Percentiles rank a stretch among this genome's conserved stretches.
phyloP scores from a whole-genome alignment of 2,329 filamentous ascomycete genomes.

The Colletotrichum melonis region DNA sequence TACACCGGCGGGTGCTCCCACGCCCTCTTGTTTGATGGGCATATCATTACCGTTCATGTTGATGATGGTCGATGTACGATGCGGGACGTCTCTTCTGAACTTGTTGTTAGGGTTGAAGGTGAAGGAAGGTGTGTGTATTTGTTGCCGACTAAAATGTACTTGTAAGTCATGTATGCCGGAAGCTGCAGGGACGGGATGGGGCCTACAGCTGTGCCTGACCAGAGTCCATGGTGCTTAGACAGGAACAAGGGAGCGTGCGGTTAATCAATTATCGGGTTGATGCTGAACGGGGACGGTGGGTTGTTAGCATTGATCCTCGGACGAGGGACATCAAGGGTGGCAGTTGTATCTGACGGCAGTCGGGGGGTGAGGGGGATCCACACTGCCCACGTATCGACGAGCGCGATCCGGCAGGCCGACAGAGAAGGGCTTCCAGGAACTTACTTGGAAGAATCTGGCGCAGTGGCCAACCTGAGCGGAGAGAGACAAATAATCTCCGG shows the following conservation, averaged over 20 bases:
- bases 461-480: conserved; percentile 44
- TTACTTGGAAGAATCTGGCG: conserved; percentile 52
- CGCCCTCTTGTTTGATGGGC: conserved; percentile 58
- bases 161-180: conserved; percentile 46
- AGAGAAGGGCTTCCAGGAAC: conserved; percentile 47
- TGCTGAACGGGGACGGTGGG: conserved; percentile 45
- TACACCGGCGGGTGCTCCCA: conserved; percentile 57
- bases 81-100: conserved; percentile 57
- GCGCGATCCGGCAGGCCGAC: conserved; percentile 49
- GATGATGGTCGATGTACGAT: conserved; percentile 55
- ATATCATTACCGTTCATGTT: conserved; percentile 65
- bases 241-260: conserved; percentile 46
- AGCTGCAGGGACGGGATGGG: conserved; percentile 38
- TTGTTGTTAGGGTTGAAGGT: conserved; percentile 60
- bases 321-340: conserved; percentile 43
- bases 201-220: conserved; percentile 65
- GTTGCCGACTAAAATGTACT: conserved; percentile 57
- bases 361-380: conserved; percentile 40
- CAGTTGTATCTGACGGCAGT: conserved; percentile 40
- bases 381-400: conserved; percentile 44
- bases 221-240: conserved; percentile 60
- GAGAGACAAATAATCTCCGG: conserved; percentile 44
- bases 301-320: conserved; percentile 53
- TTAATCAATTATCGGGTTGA: conserved; percentile 50
- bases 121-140: conserved; percentile 62